These are phyloP conservation scores for Xanthoconium separans DNA, from an alignment of 1,284 basidiomycete species.

Conservation along the genomic window DNA sequence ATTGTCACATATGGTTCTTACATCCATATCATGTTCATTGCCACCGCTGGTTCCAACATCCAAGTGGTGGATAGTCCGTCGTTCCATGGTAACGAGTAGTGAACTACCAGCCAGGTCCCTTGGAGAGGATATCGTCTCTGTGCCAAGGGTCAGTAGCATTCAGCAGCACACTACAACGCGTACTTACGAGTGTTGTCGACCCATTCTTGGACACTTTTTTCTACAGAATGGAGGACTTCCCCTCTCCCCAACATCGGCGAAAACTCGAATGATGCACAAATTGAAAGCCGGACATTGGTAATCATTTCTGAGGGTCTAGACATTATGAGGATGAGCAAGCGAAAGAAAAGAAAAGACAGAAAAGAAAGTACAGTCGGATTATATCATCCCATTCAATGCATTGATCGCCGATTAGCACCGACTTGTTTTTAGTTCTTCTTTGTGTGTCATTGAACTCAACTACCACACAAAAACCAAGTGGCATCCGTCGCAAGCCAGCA, in stretches of 20 bases:
- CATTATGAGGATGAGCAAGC: too few relatives aligned
- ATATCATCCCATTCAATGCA: neutral
- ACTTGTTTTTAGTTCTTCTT: neutral
- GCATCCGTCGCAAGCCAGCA: neutral
- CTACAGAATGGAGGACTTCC: conserved; percentile 1
- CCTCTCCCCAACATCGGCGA: conserved; percentile 6
- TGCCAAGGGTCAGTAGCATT: neutral
- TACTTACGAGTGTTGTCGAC: neutral
- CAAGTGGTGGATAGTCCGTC: neutral
- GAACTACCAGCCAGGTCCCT: neutral
- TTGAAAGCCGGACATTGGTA: neutral
- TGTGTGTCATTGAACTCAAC: neutral
- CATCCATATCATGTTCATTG: neutral
- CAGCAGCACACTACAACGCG: too few relatives aligned
- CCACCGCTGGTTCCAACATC: neutral
- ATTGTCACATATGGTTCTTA: too few relatives aligned
- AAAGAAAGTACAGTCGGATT: neutral
- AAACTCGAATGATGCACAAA: conserved; percentile 6
- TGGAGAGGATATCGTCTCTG: neutral
- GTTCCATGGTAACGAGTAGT: neutral
- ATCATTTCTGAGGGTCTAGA: neutral
- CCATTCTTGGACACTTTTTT: neutral
- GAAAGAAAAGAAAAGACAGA: neutral
- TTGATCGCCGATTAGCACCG: neutral
- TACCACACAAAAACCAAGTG: neutral